Conservation (phyloP, 805 yeast species). For the Candida qinlingensis region DNA sequence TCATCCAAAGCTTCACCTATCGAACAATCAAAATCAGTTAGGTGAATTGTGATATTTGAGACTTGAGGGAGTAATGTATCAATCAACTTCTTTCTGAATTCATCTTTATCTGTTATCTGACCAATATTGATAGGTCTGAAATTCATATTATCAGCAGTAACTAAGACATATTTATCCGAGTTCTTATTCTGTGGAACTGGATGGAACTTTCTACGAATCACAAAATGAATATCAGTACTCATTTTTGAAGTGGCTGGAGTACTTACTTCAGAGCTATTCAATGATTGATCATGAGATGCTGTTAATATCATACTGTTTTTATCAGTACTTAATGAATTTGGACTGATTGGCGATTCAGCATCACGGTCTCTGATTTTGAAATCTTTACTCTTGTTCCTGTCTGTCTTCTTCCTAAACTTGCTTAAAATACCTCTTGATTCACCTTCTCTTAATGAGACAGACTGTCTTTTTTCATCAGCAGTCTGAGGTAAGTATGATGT, state of each 20-base stretch:
- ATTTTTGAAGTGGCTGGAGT: constrained; percentile 5
- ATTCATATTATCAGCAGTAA: constrained; percentile 55
- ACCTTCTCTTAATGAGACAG: constrained; percentile 2
- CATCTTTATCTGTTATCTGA: constrained; percentile 24
- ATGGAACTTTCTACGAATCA: constrained; percentile 32
- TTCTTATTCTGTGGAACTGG: constrained; percentile 31
- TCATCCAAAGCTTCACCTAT: constrained; percentile 56
- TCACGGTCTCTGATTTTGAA: constrained; percentile 2
- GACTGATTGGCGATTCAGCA: constrained; percentile 17
- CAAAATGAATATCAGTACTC: constrained; percentile 10
- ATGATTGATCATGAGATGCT: background rate
- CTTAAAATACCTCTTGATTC: constrained; percentile 20
- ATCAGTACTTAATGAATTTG: constrained; percentile 8
- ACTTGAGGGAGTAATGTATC: constrained; percentile 28
- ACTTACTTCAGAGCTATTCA: background rate
- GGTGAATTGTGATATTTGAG: constrained; percentile 36
- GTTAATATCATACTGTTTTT: constrained; percentile 6
- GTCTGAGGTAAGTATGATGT: constrained; percentile 19
- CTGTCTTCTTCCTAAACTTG: constrained; percentile 17
- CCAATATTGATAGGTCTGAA: constrained; percentile 47
- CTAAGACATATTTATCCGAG: constrained; percentile 40
- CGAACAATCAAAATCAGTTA: constrained; percentile 64
- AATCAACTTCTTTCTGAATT: constrained; percentile 37
- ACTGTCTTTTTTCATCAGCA: constrained; percentile 14
- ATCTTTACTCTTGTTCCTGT: constrained; percentile 14